phyloP scores from a whole-genome alignment of 192 early-diverging fungal species.

The Spizellomyces punctatus region DNA sequence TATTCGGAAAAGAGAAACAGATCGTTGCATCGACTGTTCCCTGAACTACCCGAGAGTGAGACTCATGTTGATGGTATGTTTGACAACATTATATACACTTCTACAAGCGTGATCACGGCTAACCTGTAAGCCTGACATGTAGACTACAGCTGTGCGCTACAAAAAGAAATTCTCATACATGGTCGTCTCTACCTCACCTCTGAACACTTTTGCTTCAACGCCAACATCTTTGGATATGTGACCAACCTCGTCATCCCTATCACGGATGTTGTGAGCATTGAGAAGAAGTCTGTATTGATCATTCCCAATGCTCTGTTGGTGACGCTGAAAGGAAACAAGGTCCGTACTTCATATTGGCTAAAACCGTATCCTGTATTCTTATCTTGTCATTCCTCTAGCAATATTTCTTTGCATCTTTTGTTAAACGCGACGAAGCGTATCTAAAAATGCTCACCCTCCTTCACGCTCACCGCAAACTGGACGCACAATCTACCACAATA shows the following conservation, averaged over 20 bases:
- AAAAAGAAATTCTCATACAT: conserved; percentile 89
- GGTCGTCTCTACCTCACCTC: conserved; percentile 85
- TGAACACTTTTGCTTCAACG: conserved; percentile 80
- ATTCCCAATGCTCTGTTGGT: conserved; percentile 29
- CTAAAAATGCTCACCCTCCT: conserved; percentile 7
- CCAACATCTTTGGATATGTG: conserved; percentile 80
- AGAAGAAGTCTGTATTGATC: conserved; percentile 20
- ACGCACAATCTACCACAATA: not conserved
- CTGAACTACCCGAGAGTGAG: conserved; percentile 3
- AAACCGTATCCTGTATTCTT: not conserved
- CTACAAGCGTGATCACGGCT: no score
- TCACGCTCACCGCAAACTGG: not conserved
- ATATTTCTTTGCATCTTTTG: conserved; percentile 29
- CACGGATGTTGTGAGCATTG: conserved; percentile 8
- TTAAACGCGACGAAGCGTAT: conserved; percentile 20
- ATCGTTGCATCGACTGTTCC: conserved; percentile 17
- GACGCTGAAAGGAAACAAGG: conserved; percentile 10
- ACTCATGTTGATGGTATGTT: conserved; percentile 32
- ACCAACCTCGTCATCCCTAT: conserved; percentile 23
- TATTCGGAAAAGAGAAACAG: conserved; percentile 23
- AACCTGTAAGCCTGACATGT: not conserved
- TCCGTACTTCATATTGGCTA: not conserved
- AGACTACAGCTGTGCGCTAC: conserved; percentile 69
- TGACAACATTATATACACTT: not conserved
- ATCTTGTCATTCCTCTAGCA: not conserved